Evolutionary conservation across 768 basidiomycete species (phyloP).

Genomic region (Suillus subaureus): DNA sequence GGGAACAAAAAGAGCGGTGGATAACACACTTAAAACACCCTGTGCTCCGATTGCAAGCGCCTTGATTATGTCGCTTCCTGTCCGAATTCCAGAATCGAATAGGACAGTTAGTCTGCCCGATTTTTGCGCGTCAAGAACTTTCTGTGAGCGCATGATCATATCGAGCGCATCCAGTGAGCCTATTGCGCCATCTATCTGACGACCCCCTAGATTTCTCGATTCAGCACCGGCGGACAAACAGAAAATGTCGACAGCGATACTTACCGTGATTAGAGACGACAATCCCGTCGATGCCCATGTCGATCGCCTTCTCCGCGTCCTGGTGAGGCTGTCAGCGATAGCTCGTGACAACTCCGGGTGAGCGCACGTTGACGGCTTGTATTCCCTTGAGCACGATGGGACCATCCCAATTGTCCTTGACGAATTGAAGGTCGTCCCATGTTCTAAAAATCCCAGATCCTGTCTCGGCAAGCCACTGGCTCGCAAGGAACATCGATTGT

Average conservation of each 20-base stretch:
- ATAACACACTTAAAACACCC: slow-evolving; percentile 44
- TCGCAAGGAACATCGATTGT: slow-evolving; percentile 33
- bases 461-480: slow-evolving; percentile 40
- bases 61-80: slow-evolving; percentile 54
- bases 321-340: slow-evolving; percentile 10
- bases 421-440: slow-evolving; percentile 49
- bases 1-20: background rate
- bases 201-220: slow-evolving; percentile 50
- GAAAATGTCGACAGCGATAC: slow-evolving; percentile 12
- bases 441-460: slow-evolving; percentile 42
- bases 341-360: background rate
- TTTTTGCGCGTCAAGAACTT: slow-evolving; percentile 56
- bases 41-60: slow-evolving; percentile 62
- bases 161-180: slow-evolving; percentile 73
- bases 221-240: background rate
- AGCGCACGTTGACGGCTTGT: slow-evolving; percentile 20
- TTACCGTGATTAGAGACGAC: slow-evolving; percentile 81
- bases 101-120: slow-evolving; percentile 66
- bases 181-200: slow-evolving; percentile 80
- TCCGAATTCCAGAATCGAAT: slow-evolving; percentile 64
- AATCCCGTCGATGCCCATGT: slow-evolving; percentile 68
- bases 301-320: slow-evolving; percentile 60
- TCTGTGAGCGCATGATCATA: slow-evolving; percentile 62
- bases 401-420: slow-evolving; percentile 50
- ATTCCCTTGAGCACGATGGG: slow-evolving; percentile 53